phyloP scores from a whole-genome alignment of 257 asterid genomes.

The Craterostigma plantagineum region DNA sequence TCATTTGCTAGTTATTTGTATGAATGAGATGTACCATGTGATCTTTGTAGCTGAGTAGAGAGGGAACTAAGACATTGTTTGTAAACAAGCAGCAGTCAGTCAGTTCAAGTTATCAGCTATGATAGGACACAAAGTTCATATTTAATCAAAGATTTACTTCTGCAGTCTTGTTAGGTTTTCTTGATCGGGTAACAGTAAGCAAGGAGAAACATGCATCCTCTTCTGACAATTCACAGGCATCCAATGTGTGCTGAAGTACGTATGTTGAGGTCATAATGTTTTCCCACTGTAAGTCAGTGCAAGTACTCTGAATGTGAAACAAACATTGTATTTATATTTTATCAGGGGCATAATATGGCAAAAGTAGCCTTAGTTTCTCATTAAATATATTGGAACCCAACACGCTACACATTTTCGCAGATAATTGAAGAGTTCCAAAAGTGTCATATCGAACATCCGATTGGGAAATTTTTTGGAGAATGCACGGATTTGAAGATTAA shows the following conservation, averaged over 20 bases:
- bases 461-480: conserved; percentile 55
- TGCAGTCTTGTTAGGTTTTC: conserved; percentile 4
- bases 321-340: too few relatives aligned
- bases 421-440: conserved; percentile 56
- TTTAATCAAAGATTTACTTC: background rate
- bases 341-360: background rate
- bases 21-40: too few relatives aligned
- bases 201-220: conserved; percentile 51
- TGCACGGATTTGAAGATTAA: conserved; percentile 63
- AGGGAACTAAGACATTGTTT: too few relatives aligned
- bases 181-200: conserved; percentile 4
- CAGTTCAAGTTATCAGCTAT: too few relatives aligned
- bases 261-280: background rate
- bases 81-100: too few relatives aligned
- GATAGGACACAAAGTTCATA: too few relatives aligned
- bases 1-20: too few relatives aligned
- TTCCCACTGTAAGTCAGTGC: too few relatives aligned
- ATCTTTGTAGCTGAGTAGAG: too few relatives aligned
- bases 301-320: too few relatives aligned
- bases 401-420: conserved; percentile 16
- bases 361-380: background rate
- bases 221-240: conserved; percentile 53
- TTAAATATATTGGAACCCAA: background rate
- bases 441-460: conserved; percentile 61
- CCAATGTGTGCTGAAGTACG: conserved; percentile 71